Percentiles rank a stretch among this genome's conserved stretches.
These are phyloP conservation scores for Eutrema yunnanense DNA, from an alignment of 345 rosid species.

Conservation along the genomic window DNA sequence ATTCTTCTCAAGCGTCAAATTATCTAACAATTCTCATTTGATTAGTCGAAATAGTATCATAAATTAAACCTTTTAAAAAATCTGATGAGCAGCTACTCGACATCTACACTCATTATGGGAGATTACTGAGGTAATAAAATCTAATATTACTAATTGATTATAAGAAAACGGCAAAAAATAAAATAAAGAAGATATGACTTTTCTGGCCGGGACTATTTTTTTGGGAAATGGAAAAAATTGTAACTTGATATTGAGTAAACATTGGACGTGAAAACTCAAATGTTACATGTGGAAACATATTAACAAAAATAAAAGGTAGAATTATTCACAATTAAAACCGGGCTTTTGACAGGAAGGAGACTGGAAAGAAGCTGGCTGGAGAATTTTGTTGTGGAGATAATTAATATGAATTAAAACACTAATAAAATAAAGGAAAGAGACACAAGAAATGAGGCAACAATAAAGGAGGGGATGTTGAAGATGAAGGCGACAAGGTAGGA, in stretches of 20 bases:
- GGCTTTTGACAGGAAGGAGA: constrained; percentile 22
- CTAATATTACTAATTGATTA: too few relatives aligned
- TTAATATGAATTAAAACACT: not conserved
- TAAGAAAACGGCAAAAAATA: too few relatives aligned
- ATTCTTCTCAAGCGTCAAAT: too few relatives aligned
- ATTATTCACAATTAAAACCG: not conserved
- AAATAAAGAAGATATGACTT: not conserved
- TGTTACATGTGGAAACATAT: constrained; percentile 2
- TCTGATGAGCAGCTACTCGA: too few relatives aligned
- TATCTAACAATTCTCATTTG: too few relatives aligned
- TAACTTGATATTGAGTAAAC: too few relatives aligned
- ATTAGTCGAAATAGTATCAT: too few relatives aligned
- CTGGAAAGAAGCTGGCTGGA: constrained; percentile 31
- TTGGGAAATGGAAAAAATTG: not conserved
- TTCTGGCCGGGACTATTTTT: not conserved
- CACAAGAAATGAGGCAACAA: constrained; percentile 28
- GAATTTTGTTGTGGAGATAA: constrained; percentile 20
- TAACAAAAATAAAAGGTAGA: not conserved
- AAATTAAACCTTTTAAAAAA: too few relatives aligned
- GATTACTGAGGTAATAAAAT: too few relatives aligned
- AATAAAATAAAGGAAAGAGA: not conserved
- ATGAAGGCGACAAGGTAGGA: constrained; percentile 42
- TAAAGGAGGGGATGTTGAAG: not conserved
- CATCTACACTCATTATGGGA: too few relatives aligned
- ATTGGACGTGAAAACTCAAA: not conserved